A percentile compares a stretch with the other conserved stretches of the same genome.
phyloP scores from a whole-genome alignment of 1,284 basidiomycete species.

The Ganoderma meredithae region DNA sequence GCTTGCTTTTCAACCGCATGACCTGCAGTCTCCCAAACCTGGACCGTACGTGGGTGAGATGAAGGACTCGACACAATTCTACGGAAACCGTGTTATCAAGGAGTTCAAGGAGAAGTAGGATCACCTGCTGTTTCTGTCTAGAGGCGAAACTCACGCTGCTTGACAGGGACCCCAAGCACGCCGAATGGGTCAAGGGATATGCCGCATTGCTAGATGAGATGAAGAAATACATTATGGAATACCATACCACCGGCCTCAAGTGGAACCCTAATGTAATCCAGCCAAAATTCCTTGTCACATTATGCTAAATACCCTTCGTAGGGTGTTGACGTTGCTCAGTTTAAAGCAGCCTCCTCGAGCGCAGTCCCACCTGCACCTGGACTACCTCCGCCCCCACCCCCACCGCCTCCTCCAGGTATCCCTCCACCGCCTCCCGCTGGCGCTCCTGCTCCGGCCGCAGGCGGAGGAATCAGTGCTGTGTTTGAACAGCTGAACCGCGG shows the following conservation, averaged over 20 bases:
- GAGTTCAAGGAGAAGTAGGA: slow-evolving; percentile 91
- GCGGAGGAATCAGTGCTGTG: slow-evolving; percentile 82
- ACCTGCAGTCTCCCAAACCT: slow-evolving; percentile 78
- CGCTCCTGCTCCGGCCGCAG: slow-evolving; percentile 48
- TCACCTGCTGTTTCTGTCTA: not conserved
- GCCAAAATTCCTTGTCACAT: not conserved
- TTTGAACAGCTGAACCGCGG: slow-evolving; percentile 94
- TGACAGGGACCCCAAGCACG: slow-evolving; percentile 84
- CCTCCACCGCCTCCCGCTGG: slow-evolving; percentile 51
- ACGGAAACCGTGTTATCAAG: slow-evolving; percentile 91
- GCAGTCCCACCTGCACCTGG: slow-evolving; percentile 42
- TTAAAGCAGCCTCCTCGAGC: slow-evolving; percentile 45
- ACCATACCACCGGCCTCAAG: slow-evolving; percentile 86
- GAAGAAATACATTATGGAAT: slow-evolving; percentile 86
- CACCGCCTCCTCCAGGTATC: slow-evolving; percentile 64
- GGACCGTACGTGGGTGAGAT: slow-evolving; percentile 85
- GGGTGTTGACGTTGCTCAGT: slow-evolving; percentile 71
- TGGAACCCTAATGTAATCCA: slow-evolving; percentile 87
- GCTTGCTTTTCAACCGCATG: not conserved
- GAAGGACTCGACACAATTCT: slow-evolving; percentile 92
- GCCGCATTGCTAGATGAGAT: slow-evolving; percentile 79
- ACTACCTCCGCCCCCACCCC: slow-evolving; percentile 53
- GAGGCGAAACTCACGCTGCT: slow-evolving; percentile 1
- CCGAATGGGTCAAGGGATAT: slow-evolving; percentile 89
- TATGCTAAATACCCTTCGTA: slow-evolving; percentile 39